Conservation (phyloP, 345 rosid genomes). For the Melastoma malabathricum region DNA sequence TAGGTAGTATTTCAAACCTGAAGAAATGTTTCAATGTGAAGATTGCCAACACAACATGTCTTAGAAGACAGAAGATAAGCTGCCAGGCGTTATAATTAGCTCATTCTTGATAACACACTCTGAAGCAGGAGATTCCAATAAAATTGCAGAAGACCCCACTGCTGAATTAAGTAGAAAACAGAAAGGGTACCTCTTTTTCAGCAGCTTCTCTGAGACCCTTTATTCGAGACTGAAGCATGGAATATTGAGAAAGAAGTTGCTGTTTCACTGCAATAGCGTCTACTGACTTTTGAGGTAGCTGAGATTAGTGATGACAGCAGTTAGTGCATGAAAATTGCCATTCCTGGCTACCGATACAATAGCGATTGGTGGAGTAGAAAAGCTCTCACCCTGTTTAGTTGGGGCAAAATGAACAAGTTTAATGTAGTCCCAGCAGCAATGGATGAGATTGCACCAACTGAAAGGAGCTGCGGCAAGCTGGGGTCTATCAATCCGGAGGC, state of each 20-base stretch:
- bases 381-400: slow-evolving; percentile 45
- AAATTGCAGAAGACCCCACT: neutral
- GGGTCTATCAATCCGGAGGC: slow-evolving; percentile 80
- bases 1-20: too few species aligned
- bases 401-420: slow-evolving; percentile 48
- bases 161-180: neutral
- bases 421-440: slow-evolving; percentile 63
- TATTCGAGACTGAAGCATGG: slow-evolving; percentile 75
- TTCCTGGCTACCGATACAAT: neutral
- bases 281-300: slow-evolving; percentile 76
- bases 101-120: neutral
- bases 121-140: neutral
- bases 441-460: slow-evolving; percentile 60
- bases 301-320: slow-evolving; percentile 13
- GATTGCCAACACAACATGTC: too few species aligned
- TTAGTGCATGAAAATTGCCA: slow-evolving; percentile 1
- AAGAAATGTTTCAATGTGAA: too few species aligned
- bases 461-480: slow-evolving; percentile 70
- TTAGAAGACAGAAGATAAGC: too few species aligned
- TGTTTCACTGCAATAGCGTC: slow-evolving; percentile 60
- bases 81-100: too few species aligned
- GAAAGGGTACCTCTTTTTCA: slow-evolving; percentile 61
- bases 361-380: too few species aligned
- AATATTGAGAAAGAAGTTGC: slow-evolving; percentile 79
- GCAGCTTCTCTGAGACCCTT: slow-evolving; percentile 62